Conservation (phyloP, 2,329 filamentous ascomycete species). For the Phialophora verrucosa region DNA sequence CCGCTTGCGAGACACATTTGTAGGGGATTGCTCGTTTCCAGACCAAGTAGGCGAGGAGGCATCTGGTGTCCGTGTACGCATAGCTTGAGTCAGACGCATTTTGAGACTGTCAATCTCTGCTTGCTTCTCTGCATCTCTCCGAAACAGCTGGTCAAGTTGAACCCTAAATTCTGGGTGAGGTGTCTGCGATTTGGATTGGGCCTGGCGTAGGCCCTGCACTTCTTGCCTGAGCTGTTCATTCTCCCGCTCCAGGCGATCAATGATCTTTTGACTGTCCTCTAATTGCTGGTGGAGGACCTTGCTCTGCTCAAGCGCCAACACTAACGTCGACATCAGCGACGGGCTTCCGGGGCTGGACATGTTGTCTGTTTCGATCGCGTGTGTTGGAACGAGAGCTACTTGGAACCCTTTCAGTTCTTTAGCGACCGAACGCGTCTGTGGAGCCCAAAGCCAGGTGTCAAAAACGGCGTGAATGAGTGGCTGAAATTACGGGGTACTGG, state of each 20-base stretch:
- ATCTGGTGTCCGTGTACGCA: slow-evolving; percentile 13
- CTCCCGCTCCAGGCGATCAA: slow-evolving; percentile 41
- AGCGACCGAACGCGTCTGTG: not conserved
- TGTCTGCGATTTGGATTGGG: not conserved
- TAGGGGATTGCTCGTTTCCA: slow-evolving; percentile 20
- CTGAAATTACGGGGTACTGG: no score
- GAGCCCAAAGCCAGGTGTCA: no score
- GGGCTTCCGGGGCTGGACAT: not conserved
- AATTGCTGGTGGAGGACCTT: slow-evolving; percentile 40
- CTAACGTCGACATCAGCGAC: slow-evolving; percentile 25
- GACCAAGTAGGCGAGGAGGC: slow-evolving; percentile 30
- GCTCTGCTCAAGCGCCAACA: slow-evolving; percentile 38
- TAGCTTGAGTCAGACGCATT: slow-evolving; percentile 26
- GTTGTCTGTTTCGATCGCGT: not conserved
- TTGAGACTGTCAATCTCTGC: slow-evolving; percentile 37
- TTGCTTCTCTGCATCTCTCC: slow-evolving; percentile 36
- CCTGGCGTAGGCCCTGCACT: slow-evolving; percentile 23
- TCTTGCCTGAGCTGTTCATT: slow-evolving; percentile 43
- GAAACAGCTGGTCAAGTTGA: slow-evolving; percentile 36
- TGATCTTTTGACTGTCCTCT: slow-evolving; percentile 23
- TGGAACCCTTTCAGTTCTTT: not conserved
- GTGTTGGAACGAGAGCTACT: not conserved
- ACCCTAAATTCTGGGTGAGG: slow-evolving; percentile 8
- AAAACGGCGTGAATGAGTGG: no score
- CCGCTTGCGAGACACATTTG: slow-evolving; percentile 22